A percentile compares a stretch with the other conserved stretches of the same genome.
These are phyloP conservation scores for Fusarium sp. DNA, from an alignment of 2,329 filamentous ascomycete genomes.

Conservation along the genomic window DNA sequence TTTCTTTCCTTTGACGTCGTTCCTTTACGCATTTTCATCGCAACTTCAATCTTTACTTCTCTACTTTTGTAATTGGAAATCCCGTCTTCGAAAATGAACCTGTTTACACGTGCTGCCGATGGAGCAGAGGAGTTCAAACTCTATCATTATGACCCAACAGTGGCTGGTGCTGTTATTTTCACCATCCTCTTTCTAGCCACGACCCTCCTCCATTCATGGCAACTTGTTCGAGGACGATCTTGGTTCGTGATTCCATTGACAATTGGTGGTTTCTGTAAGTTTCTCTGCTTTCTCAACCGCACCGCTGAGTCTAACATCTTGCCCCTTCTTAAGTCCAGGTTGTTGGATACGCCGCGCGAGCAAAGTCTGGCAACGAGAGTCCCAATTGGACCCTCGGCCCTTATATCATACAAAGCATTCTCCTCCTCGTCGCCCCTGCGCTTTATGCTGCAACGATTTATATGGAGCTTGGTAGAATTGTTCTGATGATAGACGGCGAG, in stretches of 20 bases:
- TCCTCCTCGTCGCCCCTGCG: neutral
- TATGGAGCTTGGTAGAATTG: slow-evolving; percentile 4
- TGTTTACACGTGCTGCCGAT: neutral
- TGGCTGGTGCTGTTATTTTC: neutral
- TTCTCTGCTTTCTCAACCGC: fast-evolving
- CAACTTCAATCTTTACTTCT: neutral
- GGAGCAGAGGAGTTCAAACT: neutral
- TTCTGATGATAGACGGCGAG: neutral
- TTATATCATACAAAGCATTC: slow-evolving; percentile 8
- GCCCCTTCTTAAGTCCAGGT: neutral
- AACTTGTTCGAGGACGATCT: neutral
- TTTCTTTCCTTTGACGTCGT: neutral
- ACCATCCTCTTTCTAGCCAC: neutral
- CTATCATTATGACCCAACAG: slow-evolving; percentile 2
- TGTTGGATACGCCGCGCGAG: neutral
- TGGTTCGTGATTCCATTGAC: slow-evolving; percentile 1
- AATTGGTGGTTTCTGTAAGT: neutral
- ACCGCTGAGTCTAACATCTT: neutral
- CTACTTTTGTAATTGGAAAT: neutral
- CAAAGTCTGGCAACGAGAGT: neutral
- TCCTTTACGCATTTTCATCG: neutral
- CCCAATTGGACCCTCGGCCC: neutral
- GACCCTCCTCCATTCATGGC: neutral
- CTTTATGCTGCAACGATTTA: slow-evolving; percentile 1
- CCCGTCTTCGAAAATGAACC: neutral